A percentile compares a stretch with the other conserved stretches of the same genome.
These are phyloP conservation scores for Astrephomene gubernaculifera DNA, from an alignment of 139 green algal genomes.

Conservation along the genomic window DNA sequence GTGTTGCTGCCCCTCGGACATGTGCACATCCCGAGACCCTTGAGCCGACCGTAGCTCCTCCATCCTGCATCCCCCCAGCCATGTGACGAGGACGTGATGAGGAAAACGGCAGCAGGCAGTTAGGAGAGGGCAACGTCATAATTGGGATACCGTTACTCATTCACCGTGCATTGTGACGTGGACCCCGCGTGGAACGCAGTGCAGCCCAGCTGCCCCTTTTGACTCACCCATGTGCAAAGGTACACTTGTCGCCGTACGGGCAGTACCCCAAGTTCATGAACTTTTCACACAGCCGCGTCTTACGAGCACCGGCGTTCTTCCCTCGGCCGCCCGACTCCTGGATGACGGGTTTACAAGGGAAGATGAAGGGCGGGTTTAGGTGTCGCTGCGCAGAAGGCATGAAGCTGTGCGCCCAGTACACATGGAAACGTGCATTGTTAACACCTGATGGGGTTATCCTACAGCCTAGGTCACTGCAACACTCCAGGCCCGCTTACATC, in stretches of 20 bases:
- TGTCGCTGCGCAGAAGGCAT: neutral
- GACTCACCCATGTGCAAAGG: conserved; percentile 62
- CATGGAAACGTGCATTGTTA: neutral
- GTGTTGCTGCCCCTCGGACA: neutral
- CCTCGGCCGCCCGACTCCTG: neutral
- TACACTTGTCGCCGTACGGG: conserved; percentile 65
- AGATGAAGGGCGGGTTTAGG: neutral
- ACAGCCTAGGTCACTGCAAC: neutral
- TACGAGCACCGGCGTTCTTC: conserved; percentile 16
- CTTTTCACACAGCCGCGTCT: conserved; percentile 65
- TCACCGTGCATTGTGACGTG: no score
- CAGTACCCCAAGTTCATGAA: conserved; percentile 61
- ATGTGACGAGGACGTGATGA: neutral
- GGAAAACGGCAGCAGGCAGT: no score
- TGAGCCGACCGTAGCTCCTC: conserved; percentile 11
- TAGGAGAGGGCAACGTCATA: no score
- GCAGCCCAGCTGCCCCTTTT: neutral
- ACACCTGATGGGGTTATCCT: neutral
- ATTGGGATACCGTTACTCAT: no score
- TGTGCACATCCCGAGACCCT: neutral
- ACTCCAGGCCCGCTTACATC: neutral
- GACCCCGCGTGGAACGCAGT: no score
- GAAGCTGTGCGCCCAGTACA: neutral
- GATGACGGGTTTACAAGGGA: neutral
- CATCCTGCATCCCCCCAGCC: neutral